These are phyloP conservation scores for Phytopythium helicoides DNA, from an alignment of 352 stramenopile species.

Conservation along the genomic window DNA sequence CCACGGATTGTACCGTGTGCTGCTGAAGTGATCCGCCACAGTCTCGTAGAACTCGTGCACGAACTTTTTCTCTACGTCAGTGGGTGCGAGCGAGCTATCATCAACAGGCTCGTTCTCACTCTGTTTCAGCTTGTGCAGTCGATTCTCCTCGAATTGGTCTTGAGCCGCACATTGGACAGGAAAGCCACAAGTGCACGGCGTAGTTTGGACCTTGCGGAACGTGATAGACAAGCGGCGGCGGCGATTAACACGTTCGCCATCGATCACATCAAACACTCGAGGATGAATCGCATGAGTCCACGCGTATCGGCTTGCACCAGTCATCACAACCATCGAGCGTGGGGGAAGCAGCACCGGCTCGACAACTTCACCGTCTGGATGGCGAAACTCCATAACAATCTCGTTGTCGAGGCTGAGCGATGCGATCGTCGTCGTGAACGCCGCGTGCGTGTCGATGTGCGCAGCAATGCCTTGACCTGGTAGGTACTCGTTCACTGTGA, in stretches of 20 bases:
- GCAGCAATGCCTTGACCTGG: constrained; percentile 86
- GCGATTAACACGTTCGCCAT: constrained; percentile 60
- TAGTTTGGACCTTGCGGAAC: constrained; percentile 81
- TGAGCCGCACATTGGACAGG: constrained; percentile 63
- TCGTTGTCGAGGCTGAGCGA: constrained; percentile 76
- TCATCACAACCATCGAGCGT: constrained; percentile 83
- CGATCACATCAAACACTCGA: constrained; percentile 83
- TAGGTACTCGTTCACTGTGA: constrained; percentile 90
- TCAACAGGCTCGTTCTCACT: neutral
- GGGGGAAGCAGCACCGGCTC: constrained; percentile 68
- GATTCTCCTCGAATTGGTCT: constrained; percentile 9
- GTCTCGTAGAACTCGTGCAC: constrained; percentile 88
- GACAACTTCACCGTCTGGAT: constrained; percentile 45
- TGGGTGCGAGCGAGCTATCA: constrained; percentile 69
- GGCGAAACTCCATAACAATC: constrained; percentile 85
- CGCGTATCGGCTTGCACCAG: constrained; percentile 75
- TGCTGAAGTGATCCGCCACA: constrained; percentile 80
- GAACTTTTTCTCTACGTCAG: constrained; percentile 72
- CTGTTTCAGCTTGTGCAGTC: neutral
- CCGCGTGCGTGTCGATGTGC: constrained; percentile 88
- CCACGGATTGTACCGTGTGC: constrained; percentile 86
- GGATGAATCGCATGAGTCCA: constrained; percentile 90
- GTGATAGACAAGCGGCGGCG: constrained; percentile 81
- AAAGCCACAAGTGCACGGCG: constrained; percentile 65
- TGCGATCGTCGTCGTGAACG: constrained; percentile 80